Percentiles rank a stretch among this genome's conserved stretches.
Evolutionary conservation across 2,329 filamentous ascomycete species (phyloP).

Genomic region (Pseudodiploospora longispora): DNA sequence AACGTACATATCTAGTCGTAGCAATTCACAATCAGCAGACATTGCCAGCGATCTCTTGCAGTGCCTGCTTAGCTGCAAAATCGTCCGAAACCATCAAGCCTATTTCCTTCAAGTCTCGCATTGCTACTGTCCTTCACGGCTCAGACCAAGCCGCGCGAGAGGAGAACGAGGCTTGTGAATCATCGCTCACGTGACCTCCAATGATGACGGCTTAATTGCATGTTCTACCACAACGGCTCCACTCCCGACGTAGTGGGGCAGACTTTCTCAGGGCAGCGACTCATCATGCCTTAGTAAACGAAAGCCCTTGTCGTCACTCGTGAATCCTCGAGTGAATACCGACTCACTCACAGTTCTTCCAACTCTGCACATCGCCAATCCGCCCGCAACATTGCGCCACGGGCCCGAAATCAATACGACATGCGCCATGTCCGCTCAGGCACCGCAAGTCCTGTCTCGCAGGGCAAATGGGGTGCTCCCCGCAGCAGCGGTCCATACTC

Average conservation of each 20-base stretch:
- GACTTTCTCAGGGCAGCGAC: slow-evolving; percentile 15
- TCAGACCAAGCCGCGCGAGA: too few relatives aligned
- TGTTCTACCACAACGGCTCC: slow-evolving; percentile 13
- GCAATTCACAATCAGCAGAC: too few relatives aligned
- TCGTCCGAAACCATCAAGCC: too few relatives aligned
- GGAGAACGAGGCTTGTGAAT: too few relatives aligned
- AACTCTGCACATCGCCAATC: too few relatives aligned
- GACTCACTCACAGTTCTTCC: too few relatives aligned
- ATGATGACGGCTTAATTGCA: slow-evolving; percentile 16
- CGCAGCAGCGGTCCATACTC: slow-evolving; percentile 15
- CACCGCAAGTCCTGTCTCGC: slow-evolving; percentile 28
- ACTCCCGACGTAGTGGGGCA: slow-evolving; percentile 16
- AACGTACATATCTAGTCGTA: too few relatives aligned
- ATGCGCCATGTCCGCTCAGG: slow-evolving; percentile 29
- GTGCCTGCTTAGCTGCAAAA: too few relatives aligned
- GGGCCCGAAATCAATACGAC: slow-evolving; percentile 13
- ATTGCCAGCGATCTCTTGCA: too few relatives aligned
- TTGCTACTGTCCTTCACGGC: too few relatives aligned
- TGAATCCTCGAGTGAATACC: not conserved
- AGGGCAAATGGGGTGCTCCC: slow-evolving; percentile 25
- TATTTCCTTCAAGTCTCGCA: too few relatives aligned
- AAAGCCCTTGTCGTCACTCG: not conserved
- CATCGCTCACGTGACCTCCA: slow-evolving; percentile 1
- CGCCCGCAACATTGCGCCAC: not conserved
- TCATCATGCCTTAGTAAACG: slow-evolving; percentile 17